Evolutionary conservation across 1,284 basidiomycete species (phyloP).

Genomic region (Pholiota adiposa): DNA sequence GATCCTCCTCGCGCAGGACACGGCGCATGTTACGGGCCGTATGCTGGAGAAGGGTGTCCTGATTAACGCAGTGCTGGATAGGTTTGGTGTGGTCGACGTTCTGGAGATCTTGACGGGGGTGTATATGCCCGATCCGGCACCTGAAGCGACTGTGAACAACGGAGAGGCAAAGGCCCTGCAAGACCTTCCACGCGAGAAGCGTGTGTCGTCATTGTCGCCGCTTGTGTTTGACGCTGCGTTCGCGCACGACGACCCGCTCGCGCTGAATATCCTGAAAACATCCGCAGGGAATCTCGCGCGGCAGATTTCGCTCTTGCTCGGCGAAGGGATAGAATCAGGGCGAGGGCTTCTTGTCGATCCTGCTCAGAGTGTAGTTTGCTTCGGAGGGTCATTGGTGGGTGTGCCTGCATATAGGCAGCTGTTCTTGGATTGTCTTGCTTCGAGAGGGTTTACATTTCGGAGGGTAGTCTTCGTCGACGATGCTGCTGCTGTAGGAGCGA

Average conservation of each 20-base stretch:
- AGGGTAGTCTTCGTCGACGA: conserved; percentile 70
- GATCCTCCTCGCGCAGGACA: conserved; percentile 61
- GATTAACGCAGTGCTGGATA: conserved; percentile 48
- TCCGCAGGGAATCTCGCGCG: conserved; percentile 59
- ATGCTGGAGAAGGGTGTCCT: conserved; percentile 40
- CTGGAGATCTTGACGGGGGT: conserved; percentile 65
- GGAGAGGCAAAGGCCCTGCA: conserved; percentile 28
- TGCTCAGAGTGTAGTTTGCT: conserved; percentile 62
- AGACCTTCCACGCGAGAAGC: conserved; percentile 65
- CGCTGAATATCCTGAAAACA: conserved; percentile 56
- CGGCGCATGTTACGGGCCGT: conserved; percentile 47
- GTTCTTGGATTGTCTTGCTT: conserved; percentile 59
- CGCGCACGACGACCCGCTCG: conserved; percentile 61
- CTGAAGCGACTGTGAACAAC: conserved; percentile 13
- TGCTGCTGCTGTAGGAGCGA: conserved; percentile 65
- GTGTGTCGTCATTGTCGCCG: conserved; percentile 72
- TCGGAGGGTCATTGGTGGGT: conserved; percentile 75
- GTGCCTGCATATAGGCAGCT: conserved; percentile 61
- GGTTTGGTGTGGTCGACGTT: conserved; percentile 59
- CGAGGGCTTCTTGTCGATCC: conserved; percentile 53
- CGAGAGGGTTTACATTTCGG: conserved; percentile 62
- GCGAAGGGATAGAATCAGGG: conserved; percentile 33
- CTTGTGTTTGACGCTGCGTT: conserved; percentile 76
- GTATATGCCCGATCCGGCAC: conserved; percentile 57
- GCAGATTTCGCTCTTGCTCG: conserved; percentile 62